Base-by-base conservation (phyloP, 164 flowering plant species). In the Macadamia integrifolia region DNA sequence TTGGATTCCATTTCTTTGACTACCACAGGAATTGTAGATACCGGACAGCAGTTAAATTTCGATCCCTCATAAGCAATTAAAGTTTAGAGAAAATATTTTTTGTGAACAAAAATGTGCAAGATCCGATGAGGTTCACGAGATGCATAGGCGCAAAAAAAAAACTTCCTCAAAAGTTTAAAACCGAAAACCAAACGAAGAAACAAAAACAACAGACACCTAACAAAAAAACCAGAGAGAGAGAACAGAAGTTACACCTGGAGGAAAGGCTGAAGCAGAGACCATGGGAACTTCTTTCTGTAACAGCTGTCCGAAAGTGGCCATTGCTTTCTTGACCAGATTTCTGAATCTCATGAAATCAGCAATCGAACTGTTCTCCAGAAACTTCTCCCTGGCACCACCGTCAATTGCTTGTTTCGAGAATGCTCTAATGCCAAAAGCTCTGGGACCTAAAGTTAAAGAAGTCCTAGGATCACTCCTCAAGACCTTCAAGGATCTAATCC, bases 271-370 rank as follows among this genome's bases (percentile, higher is more conserved):
- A 92, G 82, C 32, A 94, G 70, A 55, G 85, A 86, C 97, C 93
- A 94, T 58, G 97, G 97, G 64, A 94, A 90, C 81, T 69, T 82
- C 83, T 92, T 94, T 31, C 82, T 80, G 73, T 87, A 94, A 92
- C 84, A 40, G 99, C 97, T n/a, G 97, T 94, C 81, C 92, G 99
- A 78, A 94, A 74, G 77, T 90, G 88, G 7, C 85, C 85, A 57
- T 71, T 65, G 61, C 71, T 66, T 2, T 76, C 80, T 2, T 65
- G 66, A 31, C n/a, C 52, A 42, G 76, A 61, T 65, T 68, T 50
- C 71, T 81, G 68, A 89, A 92, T 71, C 97, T 85, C 96, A 92
- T 86, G 80, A 90, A 94, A 84, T 94, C 99, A 1, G 89, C 90
- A n/a, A 90, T 85, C 0, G 93, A 83, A 73, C 84, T 90, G 80